Evolutionary conservation across 2,329 filamentous ascomycete species (phyloP).

Genomic region (Trichocomaceae sp.): DNA sequence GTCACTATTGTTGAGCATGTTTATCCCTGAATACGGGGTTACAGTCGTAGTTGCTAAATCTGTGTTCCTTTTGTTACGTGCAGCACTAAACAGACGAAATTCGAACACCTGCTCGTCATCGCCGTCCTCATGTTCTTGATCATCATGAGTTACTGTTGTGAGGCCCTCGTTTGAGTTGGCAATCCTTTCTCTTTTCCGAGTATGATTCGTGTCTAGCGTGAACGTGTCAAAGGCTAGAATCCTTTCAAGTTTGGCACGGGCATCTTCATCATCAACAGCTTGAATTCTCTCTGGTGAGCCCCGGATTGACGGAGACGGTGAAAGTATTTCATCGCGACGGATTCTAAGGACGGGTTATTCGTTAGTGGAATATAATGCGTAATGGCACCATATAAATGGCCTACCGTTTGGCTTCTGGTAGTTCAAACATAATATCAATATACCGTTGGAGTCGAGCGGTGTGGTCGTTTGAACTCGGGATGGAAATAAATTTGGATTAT

Average conservation of each 20-base stretch:
- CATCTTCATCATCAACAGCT: conserved; percentile 19
- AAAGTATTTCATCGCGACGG: conserved; percentile 32
- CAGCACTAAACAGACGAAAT: conserved; percentile 36
- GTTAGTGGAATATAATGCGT: neutral
- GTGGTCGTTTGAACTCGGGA: neutral
- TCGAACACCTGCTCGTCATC: conserved; percentile 40
- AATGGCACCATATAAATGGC: neutral
- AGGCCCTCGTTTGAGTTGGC: neutral
- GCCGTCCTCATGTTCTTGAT: conserved; percentile 15
- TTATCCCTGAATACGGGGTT: neutral
- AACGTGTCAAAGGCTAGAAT: conserved; percentile 29
- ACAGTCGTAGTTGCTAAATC: neutral
- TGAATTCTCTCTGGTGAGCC: conserved; percentile 24
- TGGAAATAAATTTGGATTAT: neutral
- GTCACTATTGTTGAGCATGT: neutral
- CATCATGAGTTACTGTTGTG: neutral
- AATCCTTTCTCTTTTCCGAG: neutral
- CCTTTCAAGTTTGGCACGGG: conserved; percentile 26
- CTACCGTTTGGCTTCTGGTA: conserved; percentile 33
- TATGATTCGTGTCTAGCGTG: conserved; percentile 9
- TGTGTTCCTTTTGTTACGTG: conserved; percentile 8
- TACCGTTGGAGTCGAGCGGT: neutral
- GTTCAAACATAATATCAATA: conserved; percentile 28
- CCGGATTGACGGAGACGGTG: conserved; percentile 24
- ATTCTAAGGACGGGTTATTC: conserved; percentile 21